Conservation (phyloP, 73 alveolate species). For the Paramecium biaurelia region DNA sequence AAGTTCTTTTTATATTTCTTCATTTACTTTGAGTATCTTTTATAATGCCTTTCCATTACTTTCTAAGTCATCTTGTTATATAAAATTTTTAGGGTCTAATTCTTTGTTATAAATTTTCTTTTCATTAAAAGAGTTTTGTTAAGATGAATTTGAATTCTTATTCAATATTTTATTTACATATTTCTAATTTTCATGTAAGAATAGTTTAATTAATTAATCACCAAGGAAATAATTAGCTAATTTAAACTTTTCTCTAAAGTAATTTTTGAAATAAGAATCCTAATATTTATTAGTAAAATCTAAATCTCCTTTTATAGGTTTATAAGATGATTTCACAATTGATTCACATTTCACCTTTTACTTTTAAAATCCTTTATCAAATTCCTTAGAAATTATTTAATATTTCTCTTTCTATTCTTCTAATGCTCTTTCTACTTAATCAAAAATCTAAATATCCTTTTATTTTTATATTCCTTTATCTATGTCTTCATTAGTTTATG, state of each 20-base stretch:
- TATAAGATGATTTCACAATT: slow-evolving; percentile 29
- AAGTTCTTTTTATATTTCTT: slow-evolving; percentile 51
- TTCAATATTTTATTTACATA: background rate
- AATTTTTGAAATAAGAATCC: background rate
- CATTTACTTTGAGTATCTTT: slow-evolving; percentile 52
- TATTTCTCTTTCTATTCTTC: background rate
- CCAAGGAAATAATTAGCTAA: slow-evolving; percentile 32
- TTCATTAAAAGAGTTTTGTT: background rate
- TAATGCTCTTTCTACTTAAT: background rate
- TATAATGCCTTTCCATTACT: slow-evolving; percentile 39
- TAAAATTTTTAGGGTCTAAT: slow-evolving; percentile 28
- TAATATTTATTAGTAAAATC: slow-evolving; percentile 15
- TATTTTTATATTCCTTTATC: background rate
- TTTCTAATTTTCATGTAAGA: slow-evolving; percentile 27
- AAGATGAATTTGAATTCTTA: background rate
- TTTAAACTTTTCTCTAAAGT: slow-evolving; percentile 20
- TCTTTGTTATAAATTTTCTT: slow-evolving; percentile 2
- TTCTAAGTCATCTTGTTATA: slow-evolving; percentile 40
- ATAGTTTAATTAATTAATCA: background rate
- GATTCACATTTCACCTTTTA: background rate
- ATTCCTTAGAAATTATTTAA: background rate
- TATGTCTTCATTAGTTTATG: background rate
- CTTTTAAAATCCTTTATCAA: slow-evolving; percentile 19
- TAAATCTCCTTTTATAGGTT: background rate
- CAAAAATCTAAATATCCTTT: background rate